Evolutionary conservation across 2,329 filamentous ascomycete genomes (phyloP), one percentile per base, ranked within the genome.

Genomic region (Gnomoniopsis smithogilvyi): DNA sequence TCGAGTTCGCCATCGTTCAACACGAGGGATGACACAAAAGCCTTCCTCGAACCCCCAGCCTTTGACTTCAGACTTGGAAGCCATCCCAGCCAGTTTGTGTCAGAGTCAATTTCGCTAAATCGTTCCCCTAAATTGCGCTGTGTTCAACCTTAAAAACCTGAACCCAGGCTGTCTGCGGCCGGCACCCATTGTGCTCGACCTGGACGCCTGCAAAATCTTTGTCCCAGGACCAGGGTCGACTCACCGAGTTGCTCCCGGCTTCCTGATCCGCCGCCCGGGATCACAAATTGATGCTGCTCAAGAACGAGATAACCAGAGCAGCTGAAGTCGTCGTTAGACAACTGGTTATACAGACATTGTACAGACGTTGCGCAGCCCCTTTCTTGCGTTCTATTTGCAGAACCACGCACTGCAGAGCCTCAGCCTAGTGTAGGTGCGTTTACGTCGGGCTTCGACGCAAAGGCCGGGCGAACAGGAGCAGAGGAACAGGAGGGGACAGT

Each of bases 71-170:
- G 38, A 60, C 51, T 36, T 50, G 51, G 52, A 19, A 38, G 33
- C 26, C 47, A 51, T 51, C 61, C 61, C 57, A 51, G 60, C 45
- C 43, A 48, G 21, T 60, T 52, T 53, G 48, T 51, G 24, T n/a
- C 47, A 58, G 53, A 49, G 47, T 41, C 54, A 62, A 62, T 62
- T 19, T 62, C 61, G 61, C 61, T 62, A 61, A 52, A 54, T 30
- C 34, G 19, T 50, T 48, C 46, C 51, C 54, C 49, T 56, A 52
- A 61, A 52, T 55, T 58, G 55, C 45, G 24, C 51, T 49, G 51
- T 56, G 61, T 48, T 55, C 51, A 56, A 48, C 43, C 51, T 43
- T 17, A 36, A 30, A 36, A 30, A 30, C 26, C 26, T 8, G 26
- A 30, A 8, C 26, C 26, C 26, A 30, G 26, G 4, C 45, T 50